These are phyloP conservation scores for Colletotrichum ledebouriae DNA, from an alignment of 2,329 filamentous ascomycete species.

Conservation along the genomic window DNA sequence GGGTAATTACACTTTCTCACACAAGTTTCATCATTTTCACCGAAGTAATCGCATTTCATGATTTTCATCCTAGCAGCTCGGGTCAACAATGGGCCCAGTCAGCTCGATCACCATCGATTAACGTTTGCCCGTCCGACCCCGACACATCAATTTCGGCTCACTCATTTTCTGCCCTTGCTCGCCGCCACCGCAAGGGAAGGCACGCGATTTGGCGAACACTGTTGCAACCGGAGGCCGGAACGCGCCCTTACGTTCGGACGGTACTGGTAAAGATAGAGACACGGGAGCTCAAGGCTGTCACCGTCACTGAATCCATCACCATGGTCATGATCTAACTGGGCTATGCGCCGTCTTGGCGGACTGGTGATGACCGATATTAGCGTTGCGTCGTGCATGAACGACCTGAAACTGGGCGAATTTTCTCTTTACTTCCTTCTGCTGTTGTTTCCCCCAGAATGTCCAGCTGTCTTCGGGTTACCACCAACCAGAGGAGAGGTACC, in stretches of 20 bases:
- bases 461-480: constrained; percentile 4
- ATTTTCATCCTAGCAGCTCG: neutral
- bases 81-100: constrained; percentile 13
- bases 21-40: neutral
- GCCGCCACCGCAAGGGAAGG: no score
- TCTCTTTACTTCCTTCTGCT: constrained; percentile 25
- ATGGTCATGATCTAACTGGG: neutral
- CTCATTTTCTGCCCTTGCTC: constrained; percentile 10
- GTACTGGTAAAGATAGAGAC: neutral
- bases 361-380: constrained; percentile 26
- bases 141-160: constrained; percentile 29
- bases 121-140: constrained; percentile 3
- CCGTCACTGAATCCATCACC: neutral
- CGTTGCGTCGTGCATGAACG: constrained; percentile 22
- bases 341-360: neutral
- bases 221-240: neutral
- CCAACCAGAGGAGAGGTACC: constrained; percentile 16
- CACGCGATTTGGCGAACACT: constrained; percentile 8
- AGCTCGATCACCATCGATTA: neutral
- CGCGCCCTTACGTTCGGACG: neutral
- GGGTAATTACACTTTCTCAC: no score
- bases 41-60: neutral
- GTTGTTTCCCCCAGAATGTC: constrained; percentile 1
- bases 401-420: constrained; percentile 39
- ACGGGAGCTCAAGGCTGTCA: neutral